Conservation (phyloP, 1,284 basidiomycete genomes). For the Puccinia coronata region DNA sequence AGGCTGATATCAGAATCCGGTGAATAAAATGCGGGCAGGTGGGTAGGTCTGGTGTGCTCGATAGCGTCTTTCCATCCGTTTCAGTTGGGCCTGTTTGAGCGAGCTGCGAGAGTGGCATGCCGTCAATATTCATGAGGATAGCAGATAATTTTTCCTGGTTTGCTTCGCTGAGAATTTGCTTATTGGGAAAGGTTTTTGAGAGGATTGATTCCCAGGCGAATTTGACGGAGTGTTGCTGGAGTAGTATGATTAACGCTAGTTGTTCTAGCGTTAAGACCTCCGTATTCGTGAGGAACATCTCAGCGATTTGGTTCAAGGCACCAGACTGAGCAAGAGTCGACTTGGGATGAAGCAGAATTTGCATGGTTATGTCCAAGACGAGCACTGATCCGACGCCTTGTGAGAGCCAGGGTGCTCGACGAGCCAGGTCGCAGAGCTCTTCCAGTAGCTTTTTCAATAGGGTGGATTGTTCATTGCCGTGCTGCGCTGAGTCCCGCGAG, state of each 20-base stretch:
- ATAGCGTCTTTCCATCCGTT: background rate
- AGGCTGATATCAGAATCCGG: slow-evolving; percentile 25
- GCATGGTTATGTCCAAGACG: background rate
- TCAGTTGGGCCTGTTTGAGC: background rate
- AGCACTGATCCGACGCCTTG: slow-evolving; percentile 41
- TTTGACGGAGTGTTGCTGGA: slow-evolving; percentile 25
- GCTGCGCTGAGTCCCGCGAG: background rate
- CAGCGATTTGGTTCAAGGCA: slow-evolving; percentile 17
- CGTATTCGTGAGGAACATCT: background rate
- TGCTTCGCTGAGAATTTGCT: slow-evolving; percentile 25
- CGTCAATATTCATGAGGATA: background rate
- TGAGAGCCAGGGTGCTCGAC: slow-evolving; percentile 25
- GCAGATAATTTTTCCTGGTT: slow-evolving; percentile 23
- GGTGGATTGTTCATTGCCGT: background rate
- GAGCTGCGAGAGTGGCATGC: background rate
- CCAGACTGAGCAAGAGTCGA: background rate
- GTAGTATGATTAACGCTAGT: slow-evolving; percentile 25
- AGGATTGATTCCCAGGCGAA: slow-evolving; percentile 39
- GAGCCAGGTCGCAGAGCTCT: slow-evolving; percentile 14
- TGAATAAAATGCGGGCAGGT: slow-evolving; percentile 42
- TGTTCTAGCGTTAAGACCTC: slow-evolving; percentile 34
- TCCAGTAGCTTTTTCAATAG: slow-evolving; percentile 17
- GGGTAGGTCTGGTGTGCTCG: slow-evolving; percentile 1
- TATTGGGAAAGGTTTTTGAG: slow-evolving; percentile 5
- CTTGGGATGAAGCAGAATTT: slow-evolving; percentile 6